A percentile compares a stretch with the other conserved stretches of the same genome.
phyloP scores from a whole-genome alignment of 257 asterid species.

The Pogostemon cablin region DNA sequence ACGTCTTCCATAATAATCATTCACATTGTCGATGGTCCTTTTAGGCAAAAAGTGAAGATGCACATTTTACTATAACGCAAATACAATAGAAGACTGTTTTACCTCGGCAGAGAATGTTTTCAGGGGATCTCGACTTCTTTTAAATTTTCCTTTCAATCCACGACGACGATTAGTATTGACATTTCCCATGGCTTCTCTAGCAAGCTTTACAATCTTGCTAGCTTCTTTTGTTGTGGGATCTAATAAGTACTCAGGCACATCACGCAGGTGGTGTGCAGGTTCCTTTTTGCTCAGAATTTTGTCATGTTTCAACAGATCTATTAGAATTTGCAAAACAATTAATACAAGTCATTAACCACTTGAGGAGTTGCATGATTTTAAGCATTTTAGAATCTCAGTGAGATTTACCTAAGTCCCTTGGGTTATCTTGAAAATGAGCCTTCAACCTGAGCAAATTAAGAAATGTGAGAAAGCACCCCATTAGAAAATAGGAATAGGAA shows the following conservation, averaged over 20 bases:
- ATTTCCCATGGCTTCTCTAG: constrained; percentile 95
- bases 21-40: not conserved
- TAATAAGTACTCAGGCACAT: constrained; percentile 85
- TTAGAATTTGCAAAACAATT: constrained; percentile 31
- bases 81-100: constrained; percentile 18
- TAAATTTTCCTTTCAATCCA: constrained; percentile 63
- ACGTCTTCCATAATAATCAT: not conserved
- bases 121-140: constrained; percentile 73
- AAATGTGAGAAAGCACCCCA: constrained; percentile 2
- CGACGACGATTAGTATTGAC: constrained; percentile 51
- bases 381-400: not conserved
- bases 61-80: not conserved
- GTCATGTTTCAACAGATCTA: constrained; percentile 93
- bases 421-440: constrained; percentile 95
- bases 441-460: constrained; percentile 60
- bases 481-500: constrained; percentile 22
- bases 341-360: constrained; percentile 2
- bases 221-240: constrained; percentile 96
- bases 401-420: constrained; percentile 78
- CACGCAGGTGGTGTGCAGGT: constrained; percentile 78
- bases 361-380: not conserved
- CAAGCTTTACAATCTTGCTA: constrained; percentile 87
- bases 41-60: constrained; percentile 10
- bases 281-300: constrained; percentile 78
- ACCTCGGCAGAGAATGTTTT: constrained; percentile 90